Evolutionary conservation across 257 asterid genomes (phyloP).

Genomic region (Cinchona pubescens): DNA sequence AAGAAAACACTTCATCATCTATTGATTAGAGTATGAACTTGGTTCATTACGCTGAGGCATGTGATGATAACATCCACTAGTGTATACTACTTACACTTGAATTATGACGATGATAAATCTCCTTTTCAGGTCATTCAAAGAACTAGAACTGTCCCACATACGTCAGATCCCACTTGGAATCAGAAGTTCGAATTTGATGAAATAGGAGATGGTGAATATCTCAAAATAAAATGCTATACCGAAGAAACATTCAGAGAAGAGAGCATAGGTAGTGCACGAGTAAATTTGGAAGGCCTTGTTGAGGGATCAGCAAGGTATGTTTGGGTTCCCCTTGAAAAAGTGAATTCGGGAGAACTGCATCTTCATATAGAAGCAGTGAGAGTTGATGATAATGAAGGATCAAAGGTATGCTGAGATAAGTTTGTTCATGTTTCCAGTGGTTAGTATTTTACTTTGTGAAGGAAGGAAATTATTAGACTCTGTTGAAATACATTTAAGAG

Average conservation of each 20-base stretch:
- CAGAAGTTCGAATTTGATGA: constrained; percentile 93
- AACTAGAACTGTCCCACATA: constrained; percentile 61
- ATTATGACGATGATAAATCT: background rate
- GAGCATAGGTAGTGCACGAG: constrained; percentile 91
- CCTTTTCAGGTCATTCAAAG: constrained; percentile 49
- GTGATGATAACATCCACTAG: background rate
- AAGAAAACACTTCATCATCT: background rate
- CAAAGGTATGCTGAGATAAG: constrained; percentile 44
- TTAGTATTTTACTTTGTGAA: background rate
- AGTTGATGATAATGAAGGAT: constrained; percentile 48
- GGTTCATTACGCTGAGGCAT: background rate
- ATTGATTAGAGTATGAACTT: background rate
- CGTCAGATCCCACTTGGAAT: constrained; percentile 76
- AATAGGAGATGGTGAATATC: constrained; percentile 80
- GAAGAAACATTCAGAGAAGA: constrained; percentile 91
- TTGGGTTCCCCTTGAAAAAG: constrained; percentile 85
- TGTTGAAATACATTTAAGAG: background rate
- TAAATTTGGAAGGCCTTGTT: constrained; percentile 85
- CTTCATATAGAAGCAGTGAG: constrained; percentile 77
- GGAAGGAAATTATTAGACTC: background rate
- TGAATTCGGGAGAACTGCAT: constrained; percentile 78
- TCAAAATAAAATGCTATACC: constrained; percentile 69
- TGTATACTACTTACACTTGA: background rate
- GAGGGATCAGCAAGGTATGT: constrained; percentile 83
- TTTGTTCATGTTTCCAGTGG: background rate